These are phyloP conservation scores for Hawksworthiomyces lignivorus DNA, from an alignment of 2,329 filamentous ascomycete genomes.

Conservation along the genomic window DNA sequence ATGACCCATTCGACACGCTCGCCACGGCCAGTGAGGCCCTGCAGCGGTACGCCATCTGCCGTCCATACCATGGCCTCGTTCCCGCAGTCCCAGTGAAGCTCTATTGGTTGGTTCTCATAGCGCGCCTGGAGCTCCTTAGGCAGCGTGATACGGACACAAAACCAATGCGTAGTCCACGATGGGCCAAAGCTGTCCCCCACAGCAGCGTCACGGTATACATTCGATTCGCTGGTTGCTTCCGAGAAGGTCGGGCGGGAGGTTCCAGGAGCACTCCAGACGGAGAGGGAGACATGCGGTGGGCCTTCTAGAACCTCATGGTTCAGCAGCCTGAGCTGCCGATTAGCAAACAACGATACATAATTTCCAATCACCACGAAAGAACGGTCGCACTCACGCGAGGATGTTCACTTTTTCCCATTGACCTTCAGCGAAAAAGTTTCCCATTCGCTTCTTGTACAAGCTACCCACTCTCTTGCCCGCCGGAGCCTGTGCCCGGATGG, in stretches of 20 bases:
- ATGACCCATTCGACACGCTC: conserved; percentile 90
- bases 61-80: conserved; percentile 95
- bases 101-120: conserved; percentile 74
- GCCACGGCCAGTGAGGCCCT: conserved; percentile 83
- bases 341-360: too few relatives aligned
- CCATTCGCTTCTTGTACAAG: conserved; percentile 18
- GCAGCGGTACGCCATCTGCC: conserved; percentile 78
- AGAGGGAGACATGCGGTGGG: conserved; percentile 71
- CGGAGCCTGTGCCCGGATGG: conserved; percentile 17
- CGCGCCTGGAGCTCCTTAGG: conserved; percentile 64
- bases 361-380: too few relatives aligned
- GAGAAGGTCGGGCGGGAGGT: conserved; percentile 77
- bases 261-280: conserved; percentile 75
- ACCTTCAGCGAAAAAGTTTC: conserved; percentile 16
- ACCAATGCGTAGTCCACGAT: conserved; percentile 98
- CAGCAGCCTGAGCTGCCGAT: conserved; percentile 51
- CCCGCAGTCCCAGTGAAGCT: conserved; percentile 92
- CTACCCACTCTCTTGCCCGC: conserved; percentile 17
- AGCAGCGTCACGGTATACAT: conserved; percentile 66
- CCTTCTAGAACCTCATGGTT: conserved; percentile 61
- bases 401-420: conserved; percentile 20
- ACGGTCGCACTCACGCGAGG: conserved; percentile 18
- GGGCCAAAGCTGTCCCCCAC: conserved; percentile 81
- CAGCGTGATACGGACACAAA: conserved; percentile 73
- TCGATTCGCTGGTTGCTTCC: conserved; percentile 66